Evolutionary conservation across 257 asterid species (phyloP).

Genomic region (Gynochthodes officinalis): DNA sequence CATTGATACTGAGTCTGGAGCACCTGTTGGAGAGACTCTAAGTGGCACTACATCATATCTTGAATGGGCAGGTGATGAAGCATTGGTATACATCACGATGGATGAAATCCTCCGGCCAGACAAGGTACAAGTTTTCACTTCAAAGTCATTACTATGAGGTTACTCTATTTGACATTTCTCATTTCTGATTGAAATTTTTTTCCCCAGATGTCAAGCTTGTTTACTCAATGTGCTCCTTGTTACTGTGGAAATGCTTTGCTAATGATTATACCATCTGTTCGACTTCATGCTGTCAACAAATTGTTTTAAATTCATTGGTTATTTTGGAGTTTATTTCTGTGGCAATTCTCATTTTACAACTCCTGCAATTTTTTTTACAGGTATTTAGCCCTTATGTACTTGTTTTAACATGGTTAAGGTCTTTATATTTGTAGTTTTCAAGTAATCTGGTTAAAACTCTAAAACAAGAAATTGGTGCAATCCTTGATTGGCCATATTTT

Average conservation of each 20-base stretch:
- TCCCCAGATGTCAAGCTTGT: neutral
- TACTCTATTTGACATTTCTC: neutral
- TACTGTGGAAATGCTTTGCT: neutral
- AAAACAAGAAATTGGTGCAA: neutral
- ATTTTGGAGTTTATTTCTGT: neutral
- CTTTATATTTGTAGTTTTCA: neutral
- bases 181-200: neutral
- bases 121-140: constrained; percentile 50
- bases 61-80: constrained; percentile 86
- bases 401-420: neutral
- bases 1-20: constrained; percentile 74
- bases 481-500: neutral
- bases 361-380: neutral
- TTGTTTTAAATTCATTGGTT: neutral
- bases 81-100: constrained; percentile 78
- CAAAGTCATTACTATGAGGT: neutral
- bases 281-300: neutral
- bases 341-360: neutral
- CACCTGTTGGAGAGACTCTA: constrained; percentile 67
- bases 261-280: neutral
- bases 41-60: constrained; percentile 58
- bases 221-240: neutral
- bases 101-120: constrained; percentile 91
- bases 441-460: neutral
- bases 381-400: too few relatives aligned